phyloP scores from a whole-genome alignment of 164 flowering plant genomes.

The Tetracentron sinense region DNA sequence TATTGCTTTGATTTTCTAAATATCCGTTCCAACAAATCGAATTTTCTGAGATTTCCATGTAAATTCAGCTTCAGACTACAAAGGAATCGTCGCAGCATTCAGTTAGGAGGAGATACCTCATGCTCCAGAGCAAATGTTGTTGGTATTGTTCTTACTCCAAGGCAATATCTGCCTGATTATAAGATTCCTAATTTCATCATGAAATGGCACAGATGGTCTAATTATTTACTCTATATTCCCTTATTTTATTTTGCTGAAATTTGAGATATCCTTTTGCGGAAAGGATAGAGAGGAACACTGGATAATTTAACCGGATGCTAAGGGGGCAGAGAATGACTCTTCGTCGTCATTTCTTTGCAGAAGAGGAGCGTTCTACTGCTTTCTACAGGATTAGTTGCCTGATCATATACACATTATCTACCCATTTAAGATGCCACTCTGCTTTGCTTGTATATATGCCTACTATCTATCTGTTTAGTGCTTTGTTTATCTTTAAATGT shows the following conservation, averaged over 20 bases:
- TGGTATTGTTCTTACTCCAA: slow-evolving; percentile 87
- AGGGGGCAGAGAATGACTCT: too few species aligned
- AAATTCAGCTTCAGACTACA: slow-evolving; percentile 59
- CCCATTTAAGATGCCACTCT: background rate
- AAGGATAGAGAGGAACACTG: too few species aligned
- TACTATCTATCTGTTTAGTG: background rate
- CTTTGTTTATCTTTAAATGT: too few species aligned
- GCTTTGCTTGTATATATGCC: background rate
- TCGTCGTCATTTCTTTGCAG: slow-evolving; percentile 81
- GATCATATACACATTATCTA: background rate
- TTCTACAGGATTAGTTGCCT: background rate
- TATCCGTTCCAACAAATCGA: slow-evolving; percentile 66
- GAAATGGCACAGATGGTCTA: slow-evolving; percentile 57
- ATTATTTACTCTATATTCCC: too few species aligned
- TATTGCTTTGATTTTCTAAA: too few species aligned
- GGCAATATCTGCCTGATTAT: slow-evolving; percentile 86
- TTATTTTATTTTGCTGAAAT: too few species aligned
- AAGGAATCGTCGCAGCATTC: slow-evolving; percentile 81
- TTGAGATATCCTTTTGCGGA: too few species aligned
- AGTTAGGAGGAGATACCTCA: slow-evolving; percentile 81
- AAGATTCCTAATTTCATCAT: slow-evolving; percentile 87
- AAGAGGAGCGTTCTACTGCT: slow-evolving; percentile 71
- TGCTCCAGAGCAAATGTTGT: slow-evolving; percentile 69
- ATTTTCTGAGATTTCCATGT: slow-evolving; percentile 70
- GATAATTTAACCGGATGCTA: too few species aligned